These are phyloP conservation scores for Penicillium coffeae DNA, from an alignment of 495 filamentous ascomycete species.

Conservation along the genomic window DNA sequence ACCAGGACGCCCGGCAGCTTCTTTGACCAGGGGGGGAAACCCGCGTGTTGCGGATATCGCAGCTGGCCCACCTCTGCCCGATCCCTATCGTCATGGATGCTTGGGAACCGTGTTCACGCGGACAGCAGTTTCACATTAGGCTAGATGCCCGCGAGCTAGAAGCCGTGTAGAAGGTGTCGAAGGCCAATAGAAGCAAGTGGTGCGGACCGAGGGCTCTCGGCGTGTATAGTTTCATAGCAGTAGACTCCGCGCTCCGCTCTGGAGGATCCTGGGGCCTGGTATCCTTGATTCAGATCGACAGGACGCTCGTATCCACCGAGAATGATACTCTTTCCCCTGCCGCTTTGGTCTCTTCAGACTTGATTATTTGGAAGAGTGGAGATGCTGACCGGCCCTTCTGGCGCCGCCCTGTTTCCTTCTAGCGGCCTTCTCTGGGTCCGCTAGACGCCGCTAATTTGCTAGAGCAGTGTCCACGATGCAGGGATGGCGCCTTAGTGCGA, in stretches of 20 bases:
- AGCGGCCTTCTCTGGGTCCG: constrained; percentile 28
- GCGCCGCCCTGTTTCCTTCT: constrained; percentile 33
- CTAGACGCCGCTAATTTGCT: constrained; percentile 20
- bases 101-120: not conserved
- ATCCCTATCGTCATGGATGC: not conserved
- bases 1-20: not conserved
- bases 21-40: not conserved
- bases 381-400: constrained; percentile 35
- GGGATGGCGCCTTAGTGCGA: constrained; percentile 3
- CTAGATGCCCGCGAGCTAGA: not conserved
- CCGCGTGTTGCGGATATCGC: not conserved
- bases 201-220: not conserved
- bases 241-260: not conserved
- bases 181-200: not conserved
- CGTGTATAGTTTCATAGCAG: not conserved
- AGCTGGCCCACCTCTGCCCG: not conserved
- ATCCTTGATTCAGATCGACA: constrained; percentile 35
- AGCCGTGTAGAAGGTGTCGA: not conserved
- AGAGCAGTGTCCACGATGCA: not conserved
- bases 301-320: constrained; percentile 30
- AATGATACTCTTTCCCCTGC: not conserved
- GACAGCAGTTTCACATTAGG: constrained; percentile 13
- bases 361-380: constrained; percentile 22
- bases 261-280: not conserved
- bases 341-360: not conserved